These are phyloP conservation scores for Jackrogersella multiformis DNA, from an alignment of 495 filamentous ascomycete species.

Conservation along the genomic window DNA sequence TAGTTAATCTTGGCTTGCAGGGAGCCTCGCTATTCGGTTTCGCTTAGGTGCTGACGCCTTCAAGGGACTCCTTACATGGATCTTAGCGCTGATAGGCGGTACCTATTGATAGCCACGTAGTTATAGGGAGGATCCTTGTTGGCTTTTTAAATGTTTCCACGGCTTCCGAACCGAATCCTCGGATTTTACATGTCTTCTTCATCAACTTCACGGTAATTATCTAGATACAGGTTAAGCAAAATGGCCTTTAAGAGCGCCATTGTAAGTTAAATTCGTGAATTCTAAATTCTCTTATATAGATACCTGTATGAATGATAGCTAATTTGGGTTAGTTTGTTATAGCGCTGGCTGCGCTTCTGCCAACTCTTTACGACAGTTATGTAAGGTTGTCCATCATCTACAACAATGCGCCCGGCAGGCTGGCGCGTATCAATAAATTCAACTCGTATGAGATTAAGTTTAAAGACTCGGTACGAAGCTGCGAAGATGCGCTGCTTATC, in stretches of 20 bases:
- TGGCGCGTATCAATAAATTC: conserved; percentile 44
- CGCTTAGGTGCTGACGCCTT: not conserved
- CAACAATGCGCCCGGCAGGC: conserved; percentile 43
- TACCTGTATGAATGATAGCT: not conserved
- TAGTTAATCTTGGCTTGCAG: not conserved
- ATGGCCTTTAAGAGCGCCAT: conserved; percentile 35
- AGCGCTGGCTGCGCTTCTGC: conserved; percentile 30
- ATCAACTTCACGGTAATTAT: not conserved
- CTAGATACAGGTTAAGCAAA: not conserved
- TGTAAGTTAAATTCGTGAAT: conserved; percentile 21
- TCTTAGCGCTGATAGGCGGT: conserved; percentile 1
- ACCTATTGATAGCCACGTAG: not conserved
- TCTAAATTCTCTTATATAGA: no score
- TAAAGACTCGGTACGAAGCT: conserved; percentile 53
- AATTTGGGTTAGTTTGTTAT: conserved; percentile 20
- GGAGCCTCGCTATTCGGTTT: conserved; percentile 1
- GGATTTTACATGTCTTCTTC: not conserved
- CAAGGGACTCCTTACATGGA: not conserved
- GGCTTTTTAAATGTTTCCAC: not conserved
- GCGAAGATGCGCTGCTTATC: conserved; percentile 57
- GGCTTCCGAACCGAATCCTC: not conserved
- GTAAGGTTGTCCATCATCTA: conserved; percentile 18
- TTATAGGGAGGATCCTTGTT: not conserved
- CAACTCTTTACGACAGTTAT: conserved; percentile 22
- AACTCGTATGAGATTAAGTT: conserved; percentile 47